Base-by-base conservation (phyloP, 352 stramenopile species). In the Phytophthora citricola region DNA sequence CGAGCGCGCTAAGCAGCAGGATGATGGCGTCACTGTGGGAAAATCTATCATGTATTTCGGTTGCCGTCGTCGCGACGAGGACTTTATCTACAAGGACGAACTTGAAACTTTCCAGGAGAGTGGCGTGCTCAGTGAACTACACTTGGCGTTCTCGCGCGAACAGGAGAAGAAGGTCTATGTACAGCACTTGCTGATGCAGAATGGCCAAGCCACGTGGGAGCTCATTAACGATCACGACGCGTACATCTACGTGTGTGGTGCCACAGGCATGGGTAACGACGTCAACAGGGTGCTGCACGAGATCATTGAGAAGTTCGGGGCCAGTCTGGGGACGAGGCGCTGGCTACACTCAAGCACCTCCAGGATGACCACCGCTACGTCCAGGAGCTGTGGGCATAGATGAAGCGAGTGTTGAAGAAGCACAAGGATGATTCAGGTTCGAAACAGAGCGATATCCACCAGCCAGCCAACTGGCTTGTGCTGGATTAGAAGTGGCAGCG, bases 211-310 rank as follows among this genome's bases (percentile, higher is more conserved):
- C 1, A 76, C 92, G 3, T 92, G 78, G 76, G 60, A 87, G 7
- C 71, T 94, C 5, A 74, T 97, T 56, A 53, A 71, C 11, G 59
- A 84, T 22, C 51, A 88, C 22, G 76, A 83, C 32, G 93, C 83
- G n/a, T 71, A 97, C 71, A 91, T 99, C n/a, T 99, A 98, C 77
- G 95, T 99, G 27, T 99, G 97, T 68, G 98, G 98, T 32, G 98
- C 87, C 12, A 99, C 98, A 17, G 79, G 78, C 56, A 99, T 99
- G 98, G 98, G 98, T 53, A 90, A 95, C 39, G 97, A 99, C 69
- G 97, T 99, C 5, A 82, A 97, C 73, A 90, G 92, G 67, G 96
- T 98, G 59, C 78, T 98, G 48, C 79, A 84, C 47, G 64, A 94
- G 41, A 82, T 98, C 44, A 88, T 97, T 5, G 69, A 88, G 51